Evolutionary conservation across 2,329 filamentous ascomycete species (phyloP).

Genomic region (Ophiostoma tasmaniense): DNA sequence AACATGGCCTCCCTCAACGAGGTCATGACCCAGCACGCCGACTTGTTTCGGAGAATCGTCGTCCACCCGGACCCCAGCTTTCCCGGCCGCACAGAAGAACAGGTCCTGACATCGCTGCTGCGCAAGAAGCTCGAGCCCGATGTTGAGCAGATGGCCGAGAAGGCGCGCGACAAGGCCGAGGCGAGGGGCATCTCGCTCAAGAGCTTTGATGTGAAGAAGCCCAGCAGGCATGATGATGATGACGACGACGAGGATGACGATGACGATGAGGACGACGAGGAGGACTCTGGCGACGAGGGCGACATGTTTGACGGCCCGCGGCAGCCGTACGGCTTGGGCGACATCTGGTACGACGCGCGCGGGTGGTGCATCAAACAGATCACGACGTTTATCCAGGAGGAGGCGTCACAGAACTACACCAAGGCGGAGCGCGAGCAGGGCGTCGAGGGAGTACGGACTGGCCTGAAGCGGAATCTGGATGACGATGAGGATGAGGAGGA

Average conservation of each 20-base stretch:
- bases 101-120: conserved; percentile 58
- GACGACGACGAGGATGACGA: conserved; percentile 26
- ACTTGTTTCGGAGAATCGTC: conserved; percentile 61
- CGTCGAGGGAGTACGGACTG: conserved; percentile 62
- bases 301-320: conserved; percentile 29
- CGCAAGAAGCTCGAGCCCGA: conserved; percentile 77
- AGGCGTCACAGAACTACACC: conserved; percentile 60
- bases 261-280: conserved; percentile 21
- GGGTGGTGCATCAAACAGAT: conserved; percentile 28
- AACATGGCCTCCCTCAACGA: conserved; percentile 61
- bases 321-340: conserved; percentile 30
- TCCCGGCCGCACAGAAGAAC: conserved; percentile 60
- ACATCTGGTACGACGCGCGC: conserved; percentile 32
- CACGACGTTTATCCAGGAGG: conserved; percentile 32
- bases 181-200: conserved; percentile 26
- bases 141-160: conserved; percentile 63
- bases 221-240: too few relatives aligned
- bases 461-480: conserved; percentile 49
- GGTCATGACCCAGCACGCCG: conserved; percentile 54
- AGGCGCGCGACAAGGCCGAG: conserved; percentile 45
- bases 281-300: conserved; percentile 31
- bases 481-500: conserved; percentile 48
- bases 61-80: conserved; percentile 70
- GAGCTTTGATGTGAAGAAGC: conserved; percentile 22
- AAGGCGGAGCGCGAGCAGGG: conserved; percentile 59